A percentile compares a stretch with the other conserved stretches of the same genome.
These are phyloP conservation scores for Colletotrichum karsti DNA, from an alignment of 2,329 filamentous ascomycete genomes.

Conservation along the genomic window DNA sequence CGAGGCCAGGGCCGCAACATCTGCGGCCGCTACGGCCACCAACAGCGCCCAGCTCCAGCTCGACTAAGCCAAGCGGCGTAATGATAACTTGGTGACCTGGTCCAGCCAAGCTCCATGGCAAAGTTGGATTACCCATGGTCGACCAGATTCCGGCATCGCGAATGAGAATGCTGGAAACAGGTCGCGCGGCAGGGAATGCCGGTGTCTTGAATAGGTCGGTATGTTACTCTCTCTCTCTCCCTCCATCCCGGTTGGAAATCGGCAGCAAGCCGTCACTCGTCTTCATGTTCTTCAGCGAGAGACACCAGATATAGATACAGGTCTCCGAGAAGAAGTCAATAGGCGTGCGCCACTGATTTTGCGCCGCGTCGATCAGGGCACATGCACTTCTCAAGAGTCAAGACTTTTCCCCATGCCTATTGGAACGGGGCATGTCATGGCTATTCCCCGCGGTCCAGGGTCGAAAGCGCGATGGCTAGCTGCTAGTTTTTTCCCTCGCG, in stretches of 20 bases:
- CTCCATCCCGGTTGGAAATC: not conserved
- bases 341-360: not conserved
- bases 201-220: not conserved
- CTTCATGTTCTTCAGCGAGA: no score
- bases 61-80: not conserved
- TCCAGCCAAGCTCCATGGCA: not conserved
- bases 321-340: not conserved
- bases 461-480: not conserved
- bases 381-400: not conserved
- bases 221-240: not conserved
- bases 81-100: no score
- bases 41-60: not conserved
- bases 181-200: not conserved
- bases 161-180: not conserved
- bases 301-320: not conserved
- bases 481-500: not conserved
- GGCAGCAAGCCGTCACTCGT: not conserved
- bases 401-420: not conserved
- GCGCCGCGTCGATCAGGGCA: conserved; percentile 15
- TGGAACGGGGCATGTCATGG: conserved; percentile 6
- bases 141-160: not conserved
- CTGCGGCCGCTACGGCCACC: not conserved
- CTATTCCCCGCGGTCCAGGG: conserved; percentile 14
- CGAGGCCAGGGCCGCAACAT: not conserved
- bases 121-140: not conserved